phyloP scores from a whole-genome alignment of 805 yeast species.

The Starmera quercuum region DNA sequence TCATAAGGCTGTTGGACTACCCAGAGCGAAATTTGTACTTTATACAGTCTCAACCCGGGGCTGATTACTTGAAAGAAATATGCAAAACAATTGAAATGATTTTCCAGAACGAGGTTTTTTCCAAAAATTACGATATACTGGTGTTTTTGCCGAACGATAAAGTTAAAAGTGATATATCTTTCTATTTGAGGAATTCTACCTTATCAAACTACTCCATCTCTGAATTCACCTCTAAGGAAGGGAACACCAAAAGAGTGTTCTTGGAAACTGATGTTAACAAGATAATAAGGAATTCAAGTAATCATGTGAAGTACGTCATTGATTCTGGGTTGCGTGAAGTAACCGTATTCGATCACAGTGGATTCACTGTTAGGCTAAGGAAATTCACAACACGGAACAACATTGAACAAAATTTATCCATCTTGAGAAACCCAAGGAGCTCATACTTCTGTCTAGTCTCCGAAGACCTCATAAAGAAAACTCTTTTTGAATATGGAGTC shows the following conservation, averaged over 20 bases:
- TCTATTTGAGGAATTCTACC: not conserved
- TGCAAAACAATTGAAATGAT: not conserved
- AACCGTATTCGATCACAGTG: not conserved
- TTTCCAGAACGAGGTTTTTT: not conserved
- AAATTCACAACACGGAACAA: not conserved
- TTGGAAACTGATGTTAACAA: not conserved
- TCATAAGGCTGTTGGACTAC: not conserved
- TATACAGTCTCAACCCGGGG: not conserved
- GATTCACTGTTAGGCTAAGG: not conserved
- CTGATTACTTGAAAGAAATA: not conserved
- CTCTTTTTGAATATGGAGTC: not conserved
- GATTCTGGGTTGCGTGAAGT: not conserved
- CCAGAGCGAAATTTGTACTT: not conserved
- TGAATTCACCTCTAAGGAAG: not conserved
- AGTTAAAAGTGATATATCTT: not conserved
- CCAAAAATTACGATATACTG: not conserved
- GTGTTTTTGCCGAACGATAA: not conserved
- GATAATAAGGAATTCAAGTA: not conserved
- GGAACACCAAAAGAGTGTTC: not conserved
- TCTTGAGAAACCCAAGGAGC: not conserved
- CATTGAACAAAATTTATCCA: not conserved
- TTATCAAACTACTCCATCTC: not conserved
- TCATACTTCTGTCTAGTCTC: not conserved
- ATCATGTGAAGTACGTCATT: not conserved
- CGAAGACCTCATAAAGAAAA: not conserved